phyloP scores from a whole-genome alignment of 768 basidiomycete species.

The Pleurotus cornucopiae region DNA sequence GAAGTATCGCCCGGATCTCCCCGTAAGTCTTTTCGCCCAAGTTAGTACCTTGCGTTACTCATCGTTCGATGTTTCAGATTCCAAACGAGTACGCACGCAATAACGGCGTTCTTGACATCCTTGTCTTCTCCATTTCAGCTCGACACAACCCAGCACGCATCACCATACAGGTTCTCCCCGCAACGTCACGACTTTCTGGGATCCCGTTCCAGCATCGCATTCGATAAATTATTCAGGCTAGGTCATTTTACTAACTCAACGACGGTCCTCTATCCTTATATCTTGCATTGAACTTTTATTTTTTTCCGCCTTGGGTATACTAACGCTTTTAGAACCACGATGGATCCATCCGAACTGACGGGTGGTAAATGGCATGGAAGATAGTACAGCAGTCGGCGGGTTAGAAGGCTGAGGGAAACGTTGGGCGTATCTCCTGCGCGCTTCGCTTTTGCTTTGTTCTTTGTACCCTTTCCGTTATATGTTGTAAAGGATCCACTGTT shows the following conservation, averaged over 20 bases:
- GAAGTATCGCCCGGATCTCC: conserved; percentile 34
- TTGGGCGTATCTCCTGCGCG: no score
- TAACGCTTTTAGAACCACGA: background rate
- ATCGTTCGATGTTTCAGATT: conserved; percentile 21
- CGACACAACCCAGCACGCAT: background rate
- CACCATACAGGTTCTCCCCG: background rate
- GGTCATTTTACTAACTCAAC: conserved; percentile 9
- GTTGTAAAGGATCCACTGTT: no score
- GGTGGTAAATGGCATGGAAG: no score
- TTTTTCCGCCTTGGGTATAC: background rate
- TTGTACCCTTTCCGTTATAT: no score
- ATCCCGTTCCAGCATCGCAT: background rate
- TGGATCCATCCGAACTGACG: no score
- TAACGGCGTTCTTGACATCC: background rate
- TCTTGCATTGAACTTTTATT: background rate
- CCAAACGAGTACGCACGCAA: conserved; percentile 23
- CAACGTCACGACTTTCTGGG: background rate
- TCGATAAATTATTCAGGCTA: conserved; percentile 11
- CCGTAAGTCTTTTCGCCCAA: conserved; percentile 24
- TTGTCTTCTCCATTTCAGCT: background rate
- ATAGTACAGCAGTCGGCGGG: no score
- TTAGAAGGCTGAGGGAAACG: no score
- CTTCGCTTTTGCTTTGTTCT: no score
- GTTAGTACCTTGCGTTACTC: background rate
- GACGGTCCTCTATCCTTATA: no score